These are phyloP conservation scores for Kwoniella dejecticola DNA, from an alignment of 768 basidiomycete genomes.

Conservation along the genomic window DNA sequence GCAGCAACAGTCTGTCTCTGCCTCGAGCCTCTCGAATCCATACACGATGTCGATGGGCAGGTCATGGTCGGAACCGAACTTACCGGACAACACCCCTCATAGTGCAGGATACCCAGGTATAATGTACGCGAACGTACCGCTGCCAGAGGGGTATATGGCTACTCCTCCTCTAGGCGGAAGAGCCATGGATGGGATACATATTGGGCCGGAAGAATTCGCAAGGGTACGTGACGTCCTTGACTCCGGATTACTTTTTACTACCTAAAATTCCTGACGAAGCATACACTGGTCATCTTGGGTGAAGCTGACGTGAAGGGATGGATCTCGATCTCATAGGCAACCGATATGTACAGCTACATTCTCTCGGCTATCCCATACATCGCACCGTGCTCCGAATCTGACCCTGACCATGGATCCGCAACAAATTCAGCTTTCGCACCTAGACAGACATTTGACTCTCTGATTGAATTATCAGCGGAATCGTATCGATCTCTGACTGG, in stretches of 20 bases:
- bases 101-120: conserved; percentile 27
- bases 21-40: background rate
- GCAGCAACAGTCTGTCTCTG: background rate
- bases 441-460: conserved; percentile 16
- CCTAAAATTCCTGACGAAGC: too few species aligned
- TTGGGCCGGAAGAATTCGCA: conserved; percentile 29
- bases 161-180: conserved; percentile 6
- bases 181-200: conserved; percentile 5
- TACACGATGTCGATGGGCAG: background rate
- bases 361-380: conserved; percentile 17
- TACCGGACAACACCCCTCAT: conserved; percentile 8
- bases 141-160: conserved; percentile 19
- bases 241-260: too few species aligned
- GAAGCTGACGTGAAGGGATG: background rate
- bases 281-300: too few species aligned
- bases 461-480: conserved; percentile 14
- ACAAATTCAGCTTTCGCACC: background rate
- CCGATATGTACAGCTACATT: conserved; percentile 14
- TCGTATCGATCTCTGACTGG: conserved; percentile 1
- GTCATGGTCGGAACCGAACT: conserved; percentile 13
- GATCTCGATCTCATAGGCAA: conserved; percentile 1
- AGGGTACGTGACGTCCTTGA: conserved; percentile 26
- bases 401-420: background rate
- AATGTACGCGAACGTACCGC: conserved; percentile 17
- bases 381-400: background rate